Evolutionary conservation across 192 early-diverging fungal genomes (phyloP).

Genomic region (Entomortierella chlamydospora): DNA sequence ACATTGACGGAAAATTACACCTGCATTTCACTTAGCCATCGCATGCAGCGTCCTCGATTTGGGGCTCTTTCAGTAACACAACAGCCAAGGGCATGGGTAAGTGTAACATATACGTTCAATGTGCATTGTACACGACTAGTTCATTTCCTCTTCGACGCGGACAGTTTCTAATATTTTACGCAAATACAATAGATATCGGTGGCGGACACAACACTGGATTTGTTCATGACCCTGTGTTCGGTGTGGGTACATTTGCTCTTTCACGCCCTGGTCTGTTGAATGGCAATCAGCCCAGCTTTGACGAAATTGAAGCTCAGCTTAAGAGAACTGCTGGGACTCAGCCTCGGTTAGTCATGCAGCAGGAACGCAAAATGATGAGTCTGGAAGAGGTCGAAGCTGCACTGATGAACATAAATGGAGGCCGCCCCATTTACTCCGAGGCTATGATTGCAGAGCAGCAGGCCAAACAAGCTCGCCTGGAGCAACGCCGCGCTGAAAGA

Average conservation of each 20-base stretch:
- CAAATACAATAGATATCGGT: slow-evolving; percentile 15
- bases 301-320: slow-evolving; percentile 68
- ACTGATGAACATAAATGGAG: slow-evolving; percentile 58
- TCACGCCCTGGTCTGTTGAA: slow-evolving; percentile 39
- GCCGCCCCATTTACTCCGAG: slow-evolving; percentile 54
- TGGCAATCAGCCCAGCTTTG: slow-evolving; percentile 53
- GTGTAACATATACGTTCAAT: not conserved
- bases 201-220: slow-evolving; percentile 22
- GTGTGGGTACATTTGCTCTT: slow-evolving; percentile 39
- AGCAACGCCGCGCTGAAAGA: slow-evolving; percentile 45
- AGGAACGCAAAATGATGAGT: slow-evolving; percentile 69
- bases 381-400: slow-evolving; percentile 81
- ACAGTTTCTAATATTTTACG: not conserved
- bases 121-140: not conserved
- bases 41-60: slow-evolving; percentile 47
- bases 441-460: slow-evolving; percentile 50
- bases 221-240: slow-evolving; percentile 46
- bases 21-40: slow-evolving; percentile 26
- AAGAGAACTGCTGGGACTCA: slow-evolving; percentile 53
- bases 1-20: not conserved
- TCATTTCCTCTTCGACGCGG: too few relatives aligned
- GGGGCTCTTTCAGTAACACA: slow-evolving; percentile 51
- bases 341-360: slow-evolving; percentile 16
- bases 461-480: slow-evolving; percentile 33
- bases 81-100: slow-evolving; percentile 36